phyloP scores from a whole-genome alignment of 2,329 filamentous ascomycete species.

The Aspergillus uvarum region DNA sequence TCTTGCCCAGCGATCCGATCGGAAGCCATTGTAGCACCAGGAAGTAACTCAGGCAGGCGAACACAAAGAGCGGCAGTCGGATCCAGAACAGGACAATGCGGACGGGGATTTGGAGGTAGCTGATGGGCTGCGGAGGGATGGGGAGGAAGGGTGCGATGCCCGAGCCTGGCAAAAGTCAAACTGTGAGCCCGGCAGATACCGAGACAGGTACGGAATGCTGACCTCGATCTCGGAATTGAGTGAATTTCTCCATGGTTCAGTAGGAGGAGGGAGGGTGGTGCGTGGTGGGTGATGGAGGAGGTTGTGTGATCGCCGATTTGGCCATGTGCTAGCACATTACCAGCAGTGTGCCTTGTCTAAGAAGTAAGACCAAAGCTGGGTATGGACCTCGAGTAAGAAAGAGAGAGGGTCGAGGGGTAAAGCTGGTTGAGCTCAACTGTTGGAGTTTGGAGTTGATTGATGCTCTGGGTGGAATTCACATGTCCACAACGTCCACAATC shows the following conservation, averaged over 20 bases:
- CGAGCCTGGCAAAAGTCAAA: constrained; percentile 61
- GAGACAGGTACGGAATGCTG: constrained; percentile 21
- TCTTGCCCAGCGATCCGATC: constrained; percentile 67
- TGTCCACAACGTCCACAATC: background rate
- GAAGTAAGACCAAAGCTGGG: background rate
- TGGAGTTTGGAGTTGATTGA: background rate
- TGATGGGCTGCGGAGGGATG: constrained; percentile 64
- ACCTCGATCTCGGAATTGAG: constrained; percentile 89
- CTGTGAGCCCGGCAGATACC: background rate
- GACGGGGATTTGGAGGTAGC: constrained; percentile 59
- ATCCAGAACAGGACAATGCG: constrained; percentile 74
- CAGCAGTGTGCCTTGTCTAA: background rate
- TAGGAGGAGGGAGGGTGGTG: background rate
- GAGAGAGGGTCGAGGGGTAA: background rate
- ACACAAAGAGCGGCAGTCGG: constrained; percentile 74
- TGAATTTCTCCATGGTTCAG: constrained; percentile 84
- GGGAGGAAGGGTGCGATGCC: constrained; percentile 96
- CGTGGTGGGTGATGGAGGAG: background rate
- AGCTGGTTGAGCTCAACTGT: background rate
- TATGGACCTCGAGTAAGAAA: background rate
- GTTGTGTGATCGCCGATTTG: background rate
- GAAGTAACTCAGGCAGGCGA: constrained; percentile 70
- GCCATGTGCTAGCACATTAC: background rate
- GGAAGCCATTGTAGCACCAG: constrained; percentile 79
- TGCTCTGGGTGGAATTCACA: background rate